Evolutionary conservation across 2,329 filamentous ascomycete genomes (phyloP).

Genomic region (Xylaria sp.): DNA sequence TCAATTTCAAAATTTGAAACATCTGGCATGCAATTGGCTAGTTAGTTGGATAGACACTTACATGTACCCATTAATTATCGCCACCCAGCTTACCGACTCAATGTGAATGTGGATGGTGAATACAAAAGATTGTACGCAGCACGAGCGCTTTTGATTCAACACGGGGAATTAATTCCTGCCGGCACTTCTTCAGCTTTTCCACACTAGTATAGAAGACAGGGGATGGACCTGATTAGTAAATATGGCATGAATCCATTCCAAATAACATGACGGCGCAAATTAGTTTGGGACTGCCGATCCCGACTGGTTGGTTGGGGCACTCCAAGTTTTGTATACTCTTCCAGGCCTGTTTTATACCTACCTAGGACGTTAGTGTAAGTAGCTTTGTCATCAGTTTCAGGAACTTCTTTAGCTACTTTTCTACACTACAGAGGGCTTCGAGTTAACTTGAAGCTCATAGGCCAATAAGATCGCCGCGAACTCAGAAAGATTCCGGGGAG

Average conservation of each 20-base stretch:
- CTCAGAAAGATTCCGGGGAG: not conserved
- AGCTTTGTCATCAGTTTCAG: slow-evolving; percentile 1
- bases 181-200: slow-evolving; percentile 27
- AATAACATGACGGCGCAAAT: slow-evolving; percentile 25
- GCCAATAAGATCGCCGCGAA: not conserved
- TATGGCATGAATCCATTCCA: slow-evolving; percentile 22
- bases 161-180: not conserved
- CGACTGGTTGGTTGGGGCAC: slow-evolving; percentile 6
- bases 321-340: not conserved
- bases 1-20: not conserved
- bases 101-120: too few relatives aligned
- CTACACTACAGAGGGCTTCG: not conserved
- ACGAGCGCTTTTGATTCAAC: not conserved
- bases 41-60: too few relatives aligned
- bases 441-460: not conserved
- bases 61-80: not conserved
- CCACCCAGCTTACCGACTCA: not conserved
- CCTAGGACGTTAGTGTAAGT: not conserved
- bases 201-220: slow-evolving; percentile 8
- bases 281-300: slow-evolving; percentile 31
- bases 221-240: slow-evolving; percentile 19
- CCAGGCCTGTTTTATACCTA: not conserved
- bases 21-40: too few relatives aligned
- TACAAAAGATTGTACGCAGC: too few relatives aligned
- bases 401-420: not conserved